Evolutionary conservation across 2,329 filamentous ascomycete genomes (phyloP).

Genomic region (Penicillium sp.): DNA sequence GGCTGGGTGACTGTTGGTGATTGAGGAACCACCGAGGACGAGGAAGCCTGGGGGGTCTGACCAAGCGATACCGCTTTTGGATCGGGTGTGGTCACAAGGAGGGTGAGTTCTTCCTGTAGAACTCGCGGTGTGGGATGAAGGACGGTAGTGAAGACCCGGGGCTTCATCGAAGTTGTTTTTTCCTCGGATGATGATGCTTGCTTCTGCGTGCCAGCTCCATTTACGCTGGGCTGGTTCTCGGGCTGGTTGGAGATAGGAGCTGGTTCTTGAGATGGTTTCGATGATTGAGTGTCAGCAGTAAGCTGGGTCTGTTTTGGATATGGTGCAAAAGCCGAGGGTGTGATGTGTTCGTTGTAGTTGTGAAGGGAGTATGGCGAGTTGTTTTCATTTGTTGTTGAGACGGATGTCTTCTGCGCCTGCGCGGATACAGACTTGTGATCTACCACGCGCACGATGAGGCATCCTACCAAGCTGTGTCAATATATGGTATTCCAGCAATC

Average conservation of each 20-base stretch:
- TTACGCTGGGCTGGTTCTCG: slow-evolving; percentile 17
- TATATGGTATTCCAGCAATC: too few relatives aligned
- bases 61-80: slow-evolving; percentile 42
- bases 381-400: slow-evolving; percentile 54
- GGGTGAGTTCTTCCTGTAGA: slow-evolving; percentile 65
- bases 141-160: slow-evolving; percentile 69
- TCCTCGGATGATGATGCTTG: slow-evolving; percentile 31
- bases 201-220: slow-evolving; percentile 38
- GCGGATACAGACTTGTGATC: slow-evolving; percentile 68
- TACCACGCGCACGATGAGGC: slow-evolving; percentile 88
- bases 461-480: slow-evolving; percentile 42
- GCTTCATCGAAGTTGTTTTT: slow-evolving; percentile 46
- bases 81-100: slow-evolving; percentile 68
- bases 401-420: slow-evolving; percentile 53
- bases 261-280: slow-evolving; percentile 21
- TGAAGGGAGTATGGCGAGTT: slow-evolving; percentile 76
- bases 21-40: slow-evolving; percentile 45
- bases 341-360: slow-evolving; percentile 84
- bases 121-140: slow-evolving; percentile 77
- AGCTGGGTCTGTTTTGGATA: slow-evolving; percentile 53
- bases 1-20: slow-evolving; percentile 64
- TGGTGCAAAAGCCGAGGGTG: slow-evolving; percentile 76
- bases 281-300: slow-evolving; percentile 21
- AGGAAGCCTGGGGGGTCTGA: slow-evolving; percentile 33
- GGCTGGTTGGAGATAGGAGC: slow-evolving; percentile 13